Evolutionary conservation across 1,139 yeast species (phyloP), one percentile per base, ranked within the genome.

Genomic region (Scheffersomyces titani): DNA sequence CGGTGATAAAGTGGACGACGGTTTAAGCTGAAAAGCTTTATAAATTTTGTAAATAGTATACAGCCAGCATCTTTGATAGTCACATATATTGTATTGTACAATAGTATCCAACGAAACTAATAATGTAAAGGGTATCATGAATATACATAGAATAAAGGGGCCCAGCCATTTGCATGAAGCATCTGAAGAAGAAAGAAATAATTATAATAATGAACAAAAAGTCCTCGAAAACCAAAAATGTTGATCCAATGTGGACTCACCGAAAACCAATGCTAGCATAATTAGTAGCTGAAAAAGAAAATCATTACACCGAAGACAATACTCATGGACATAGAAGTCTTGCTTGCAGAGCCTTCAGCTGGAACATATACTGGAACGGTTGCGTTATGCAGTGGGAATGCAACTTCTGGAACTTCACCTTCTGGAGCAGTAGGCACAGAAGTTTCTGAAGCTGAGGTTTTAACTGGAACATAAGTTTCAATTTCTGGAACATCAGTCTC

Each of bases 221-320:
- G 48, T 30, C 2, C 40, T 30, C 40, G 40, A 30, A 30, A 30
- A 30, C 16, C n/a, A 30, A 11, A 9, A 30, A 11, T 6, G 13
- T 30, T 30, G 40, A 16, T 30, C 40, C 24, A 22, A 22, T 5
- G 6, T 22, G 40, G 40, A 30, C 40, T 30, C 40, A 30, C 13
- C 40, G 40, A 30, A 22, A 30, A 30, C 40, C 40, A 3, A 30
- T 30, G 40, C 40, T 3, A 19, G 46, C 55, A 52, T 44, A 49
- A 56, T 54, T 53, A 57, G 49, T 55, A 53, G 59, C 53, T 60
- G 57, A 61, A 54, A 57, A 56, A 59, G 36, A 62, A 52, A 47
- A 67, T 59, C 48, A 63, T 51, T 61, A 67, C 71, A 50, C 70
- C 70, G 20, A 67, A 55, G 21, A 68, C 51, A 44, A 70, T 66